These are phyloP conservation scores for Glarea lozoyensis DNA, from an alignment of 495 filamentous ascomycete species.

Conservation along the genomic window DNA sequence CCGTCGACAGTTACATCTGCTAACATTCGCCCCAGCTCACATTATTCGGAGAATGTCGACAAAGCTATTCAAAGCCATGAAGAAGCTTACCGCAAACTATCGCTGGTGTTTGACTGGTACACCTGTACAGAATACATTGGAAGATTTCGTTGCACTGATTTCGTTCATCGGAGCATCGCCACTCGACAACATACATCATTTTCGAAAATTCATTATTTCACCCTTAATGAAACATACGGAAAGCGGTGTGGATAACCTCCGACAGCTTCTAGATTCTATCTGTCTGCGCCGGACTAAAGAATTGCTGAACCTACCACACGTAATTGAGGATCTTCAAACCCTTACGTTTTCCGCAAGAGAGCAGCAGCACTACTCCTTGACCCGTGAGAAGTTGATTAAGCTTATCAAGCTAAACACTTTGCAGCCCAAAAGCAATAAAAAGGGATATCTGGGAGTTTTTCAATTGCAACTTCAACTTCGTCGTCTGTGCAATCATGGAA, in stretches of 20 bases:
- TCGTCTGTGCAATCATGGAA: constrained; percentile 35
- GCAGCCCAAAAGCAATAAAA: too few relatives aligned
- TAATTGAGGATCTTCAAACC: too few relatives aligned
- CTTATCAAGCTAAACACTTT: too few relatives aligned
- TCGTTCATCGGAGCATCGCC: constrained; percentile 32
- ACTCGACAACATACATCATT: constrained; percentile 21
- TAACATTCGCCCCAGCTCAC: constrained; percentile 33
- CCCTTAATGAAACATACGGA: constrained; percentile 7
- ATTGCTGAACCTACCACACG: constrained; percentile 14
- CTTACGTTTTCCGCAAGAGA: too few relatives aligned
- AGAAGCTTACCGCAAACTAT: constrained; percentile 53
- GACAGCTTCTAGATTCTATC: constrained; percentile 26
- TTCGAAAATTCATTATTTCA: constrained; percentile 18
- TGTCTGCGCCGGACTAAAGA: constrained; percentile 27
- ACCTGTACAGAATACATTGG: constrained; percentile 50
- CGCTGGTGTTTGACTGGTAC: constrained; percentile 79
- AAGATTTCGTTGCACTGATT: constrained; percentile 37
- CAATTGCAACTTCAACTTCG: constrained; percentile 30
- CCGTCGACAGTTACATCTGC: neutral
- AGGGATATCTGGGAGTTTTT: constrained; percentile 28
- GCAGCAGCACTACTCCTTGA: too few relatives aligned
- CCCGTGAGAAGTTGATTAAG: too few relatives aligned
- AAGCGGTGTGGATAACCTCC: constrained; percentile 21
- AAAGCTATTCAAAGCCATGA: constrained; percentile 57
- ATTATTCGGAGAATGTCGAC: constrained; percentile 69